These are phyloP conservation scores for Nicotiana undulata DNA, from an alignment of 257 asterid genomes.

Conservation along the genomic window DNA sequence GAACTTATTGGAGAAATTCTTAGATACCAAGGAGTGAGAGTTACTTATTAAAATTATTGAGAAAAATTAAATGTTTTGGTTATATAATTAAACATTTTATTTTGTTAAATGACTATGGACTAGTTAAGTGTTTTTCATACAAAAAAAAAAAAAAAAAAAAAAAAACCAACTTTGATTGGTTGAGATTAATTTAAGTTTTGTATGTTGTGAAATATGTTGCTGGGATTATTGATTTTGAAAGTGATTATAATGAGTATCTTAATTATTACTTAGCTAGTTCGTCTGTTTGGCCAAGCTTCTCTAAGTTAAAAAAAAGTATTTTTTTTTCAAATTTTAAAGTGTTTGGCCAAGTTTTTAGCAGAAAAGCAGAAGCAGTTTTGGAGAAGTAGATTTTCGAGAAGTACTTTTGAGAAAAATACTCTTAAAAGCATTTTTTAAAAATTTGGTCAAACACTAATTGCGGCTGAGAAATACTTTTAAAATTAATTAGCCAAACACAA, in stretches of 20 bases:
- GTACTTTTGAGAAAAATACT: too few species aligned
- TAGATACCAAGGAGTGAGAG: conserved; percentile 87
- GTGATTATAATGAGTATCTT: too few species aligned
- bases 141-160: background rate
- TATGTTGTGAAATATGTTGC: background rate
- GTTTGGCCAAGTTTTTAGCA: too few species aligned
- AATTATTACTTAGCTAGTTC: background rate
- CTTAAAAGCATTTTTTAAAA: too few species aligned
- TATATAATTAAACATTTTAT: background rate
- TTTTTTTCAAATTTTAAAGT: too few species aligned
- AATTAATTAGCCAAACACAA: too few species aligned
- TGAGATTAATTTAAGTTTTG: background rate
- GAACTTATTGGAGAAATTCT: conserved; percentile 96
- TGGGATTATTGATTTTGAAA: background rate
- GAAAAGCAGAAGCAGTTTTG: too few species aligned
- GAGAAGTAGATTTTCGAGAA: too few species aligned
- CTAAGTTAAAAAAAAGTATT: too few species aligned
- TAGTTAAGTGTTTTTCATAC: background rate
- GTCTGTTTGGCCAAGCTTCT: too few species aligned
- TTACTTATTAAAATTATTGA: conserved; percentile 32
- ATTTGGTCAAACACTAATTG: too few species aligned
- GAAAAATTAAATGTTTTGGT: background rate
- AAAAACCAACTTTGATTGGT: background rate
- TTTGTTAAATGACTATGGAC: background rate
- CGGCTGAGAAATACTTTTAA: too few species aligned